A percentile compares a stretch with the other conserved stretches of the same genome.
Evolutionary conservation across 2,329 filamentous ascomycete genomes (phyloP).

Genomic region (Ascochyta rabiei): DNA sequence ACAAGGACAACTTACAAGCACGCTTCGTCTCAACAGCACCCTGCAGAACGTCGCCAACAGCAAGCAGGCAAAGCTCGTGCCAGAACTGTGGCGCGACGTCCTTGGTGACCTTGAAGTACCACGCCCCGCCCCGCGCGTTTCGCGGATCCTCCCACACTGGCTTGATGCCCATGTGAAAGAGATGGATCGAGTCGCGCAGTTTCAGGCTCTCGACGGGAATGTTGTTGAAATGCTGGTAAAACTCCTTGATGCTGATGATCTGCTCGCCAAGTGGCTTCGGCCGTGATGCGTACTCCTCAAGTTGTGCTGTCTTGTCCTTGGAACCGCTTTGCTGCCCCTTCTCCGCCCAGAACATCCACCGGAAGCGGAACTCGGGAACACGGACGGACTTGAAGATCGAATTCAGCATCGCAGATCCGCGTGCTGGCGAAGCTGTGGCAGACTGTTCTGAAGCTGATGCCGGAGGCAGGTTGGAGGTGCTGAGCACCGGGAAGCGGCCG

Average conservation of each 20-base stretch:
- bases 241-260: constrained; percentile 56
- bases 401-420: constrained; percentile 74
- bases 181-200: constrained; percentile 71
- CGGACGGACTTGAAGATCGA: constrained; percentile 54
- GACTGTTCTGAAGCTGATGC: constrained; percentile 65
- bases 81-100: constrained; percentile 72
- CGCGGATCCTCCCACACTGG: constrained; percentile 86
- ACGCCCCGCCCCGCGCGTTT: constrained; percentile 84
- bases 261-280: constrained; percentile 52
- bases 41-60: constrained; percentile 82
- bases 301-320: constrained; percentile 27
- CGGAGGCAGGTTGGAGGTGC: constrained; percentile 59
- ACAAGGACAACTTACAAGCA: constrained; percentile 61
- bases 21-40: constrained; percentile 66
- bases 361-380: constrained; percentile 57
- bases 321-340: constrained; percentile 40
- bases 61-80: constrained; percentile 80
- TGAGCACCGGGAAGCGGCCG: constrained; percentile 42
- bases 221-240: constrained; percentile 67
- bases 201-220: constrained; percentile 76
- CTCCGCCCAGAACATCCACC: constrained; percentile 61
- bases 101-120: constrained; percentile 91
- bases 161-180: constrained; percentile 82
- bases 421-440: constrained; percentile 71
- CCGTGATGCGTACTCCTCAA: constrained; percentile 52